Evolutionary conservation across 768 basidiomycete species (phyloP), one percentile per base, ranked within the genome.

Genomic region (Suillus hirtellus): DNA sequence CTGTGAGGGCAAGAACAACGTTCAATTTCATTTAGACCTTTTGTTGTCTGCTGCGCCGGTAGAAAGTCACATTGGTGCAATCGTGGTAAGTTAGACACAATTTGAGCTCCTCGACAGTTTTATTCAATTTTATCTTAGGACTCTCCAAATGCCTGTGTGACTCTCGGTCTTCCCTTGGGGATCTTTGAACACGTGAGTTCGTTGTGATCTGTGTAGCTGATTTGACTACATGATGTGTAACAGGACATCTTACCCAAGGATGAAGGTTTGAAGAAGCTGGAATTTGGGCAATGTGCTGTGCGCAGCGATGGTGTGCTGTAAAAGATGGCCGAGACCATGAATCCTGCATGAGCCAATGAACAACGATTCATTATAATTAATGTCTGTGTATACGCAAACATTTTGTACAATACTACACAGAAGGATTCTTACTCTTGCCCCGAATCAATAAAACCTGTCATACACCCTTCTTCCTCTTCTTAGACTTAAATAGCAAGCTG

Each of bases 101-200:
- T 24, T 40, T 49, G 55, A 63, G 3, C 55, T 63, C 8, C 42
- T 11, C 31, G n/a, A 53, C 24, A 9, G 5, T 31, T 14, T 2
- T 10, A 17, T 38, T 27, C 9, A 31, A 4, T 44, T 62, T 55
- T 19, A 38, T 8, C 47, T 64, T 59, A 87, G 87, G 89, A 90
- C 72, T 89, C 88, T 4, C 89, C 90, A 2, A 92, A 92, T 67
- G 89, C 90, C 2, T 90, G 89, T 67, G 88, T 91, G 6, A 90
- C 89, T 0, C 75, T 93, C 24, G 89, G 82, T 0, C 79, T 93
- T 2, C 90, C 90, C 4, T 80, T 88, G n/a, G 89, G 85, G 3
- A 93, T 93, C 64, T 93, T 93, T 68, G 87, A 90, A 47, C 81
- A 86, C 68, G 88, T 88, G 56, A 65, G 84, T 73, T 24, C 14